Conservation (phyloP, 208 protist species). For the Trypanosoma conorhini region DNA sequence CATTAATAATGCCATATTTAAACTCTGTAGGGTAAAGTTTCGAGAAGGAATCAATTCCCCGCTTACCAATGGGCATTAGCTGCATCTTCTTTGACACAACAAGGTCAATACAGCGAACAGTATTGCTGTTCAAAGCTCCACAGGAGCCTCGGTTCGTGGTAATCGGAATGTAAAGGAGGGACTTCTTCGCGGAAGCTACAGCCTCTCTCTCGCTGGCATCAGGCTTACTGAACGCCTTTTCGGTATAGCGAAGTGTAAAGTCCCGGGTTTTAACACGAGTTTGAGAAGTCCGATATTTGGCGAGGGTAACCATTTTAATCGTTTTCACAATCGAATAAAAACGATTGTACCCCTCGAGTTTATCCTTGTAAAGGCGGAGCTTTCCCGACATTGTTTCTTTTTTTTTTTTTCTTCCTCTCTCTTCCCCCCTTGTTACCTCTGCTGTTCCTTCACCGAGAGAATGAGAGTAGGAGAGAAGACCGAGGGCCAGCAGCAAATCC, state of each 20-base stretch:
- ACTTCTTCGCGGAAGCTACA: conserved; percentile 34
- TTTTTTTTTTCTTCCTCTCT: conserved; percentile 6
- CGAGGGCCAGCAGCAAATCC: background rate
- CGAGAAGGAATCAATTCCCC: conserved; percentile 81
- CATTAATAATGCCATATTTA: conserved; percentile 82
- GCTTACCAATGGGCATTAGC: conserved; percentile 84
- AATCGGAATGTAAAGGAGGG: conserved; percentile 81
- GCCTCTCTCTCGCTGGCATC: conserved; percentile 32
- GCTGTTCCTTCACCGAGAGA: background rate
- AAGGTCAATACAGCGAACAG: conserved; percentile 59
- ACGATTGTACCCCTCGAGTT: conserved; percentile 90
- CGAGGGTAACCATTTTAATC: conserved; percentile 93
- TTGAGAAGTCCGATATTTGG: conserved; percentile 83
- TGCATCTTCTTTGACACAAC: conserved; percentile 51
- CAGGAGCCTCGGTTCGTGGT: conserved; percentile 91
- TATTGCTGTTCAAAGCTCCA: conserved; percentile 89
- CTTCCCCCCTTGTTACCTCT: background rate
- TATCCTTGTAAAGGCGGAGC: conserved; percentile 91
- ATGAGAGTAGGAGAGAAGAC: background rate
- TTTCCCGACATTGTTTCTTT: conserved; percentile 82
- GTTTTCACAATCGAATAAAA: conserved; percentile 93
- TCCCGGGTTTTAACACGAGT: conserved; percentile 82
- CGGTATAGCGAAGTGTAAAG: conserved; percentile 88
- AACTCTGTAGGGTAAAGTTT: conserved; percentile 84
- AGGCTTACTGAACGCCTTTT: conserved; percentile 86